These are phyloP conservation scores for Trichoderma lentiforme DNA, from an alignment of 2,329 filamentous ascomycete genomes.

Conservation along the genomic window DNA sequence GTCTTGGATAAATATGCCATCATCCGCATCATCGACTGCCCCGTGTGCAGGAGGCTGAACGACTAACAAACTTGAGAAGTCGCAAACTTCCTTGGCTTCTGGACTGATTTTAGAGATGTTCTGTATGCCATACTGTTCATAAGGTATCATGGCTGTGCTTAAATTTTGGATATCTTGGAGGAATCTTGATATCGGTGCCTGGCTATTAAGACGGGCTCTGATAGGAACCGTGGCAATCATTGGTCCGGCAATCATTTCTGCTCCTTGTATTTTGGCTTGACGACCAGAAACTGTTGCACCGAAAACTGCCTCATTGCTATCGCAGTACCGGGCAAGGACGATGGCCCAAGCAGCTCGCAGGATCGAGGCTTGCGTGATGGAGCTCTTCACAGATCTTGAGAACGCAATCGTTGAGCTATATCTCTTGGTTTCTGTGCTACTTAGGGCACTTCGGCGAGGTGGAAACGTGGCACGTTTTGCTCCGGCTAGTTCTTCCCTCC, in stretches of 20 bases:
- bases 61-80: conserved; percentile 24
- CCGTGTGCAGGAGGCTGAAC: conserved; percentile 12
- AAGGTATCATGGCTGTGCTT: conserved; percentile 18
- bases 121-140: conserved; percentile 25
- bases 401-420: neutral
- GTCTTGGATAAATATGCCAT: neutral
- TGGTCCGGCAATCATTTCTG: conserved; percentile 21
- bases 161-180: conserved; percentile 18
- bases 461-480: conserved; percentile 19
- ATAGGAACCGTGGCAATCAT: conserved; percentile 17
- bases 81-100: conserved; percentile 18
- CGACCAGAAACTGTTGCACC: conserved; percentile 23
- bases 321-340: conserved; percentile 36
- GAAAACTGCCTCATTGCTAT: conserved; percentile 22
- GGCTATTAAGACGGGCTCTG: conserved; percentile 1
- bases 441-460: neutral
- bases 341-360: conserved; percentile 31
- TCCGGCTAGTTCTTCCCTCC: conserved; percentile 17
- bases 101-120: conserved; percentile 21
- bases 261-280: conserved; percentile 20
- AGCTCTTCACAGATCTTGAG: conserved; percentile 7
- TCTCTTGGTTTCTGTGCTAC: neutral
- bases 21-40: neutral
- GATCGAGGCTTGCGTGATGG: conserved; percentile 24
- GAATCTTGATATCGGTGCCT: conserved; percentile 6